phyloP scores from a whole-genome alignment of 805 yeast genomes.

The Starmerella tilneyi region DNA sequence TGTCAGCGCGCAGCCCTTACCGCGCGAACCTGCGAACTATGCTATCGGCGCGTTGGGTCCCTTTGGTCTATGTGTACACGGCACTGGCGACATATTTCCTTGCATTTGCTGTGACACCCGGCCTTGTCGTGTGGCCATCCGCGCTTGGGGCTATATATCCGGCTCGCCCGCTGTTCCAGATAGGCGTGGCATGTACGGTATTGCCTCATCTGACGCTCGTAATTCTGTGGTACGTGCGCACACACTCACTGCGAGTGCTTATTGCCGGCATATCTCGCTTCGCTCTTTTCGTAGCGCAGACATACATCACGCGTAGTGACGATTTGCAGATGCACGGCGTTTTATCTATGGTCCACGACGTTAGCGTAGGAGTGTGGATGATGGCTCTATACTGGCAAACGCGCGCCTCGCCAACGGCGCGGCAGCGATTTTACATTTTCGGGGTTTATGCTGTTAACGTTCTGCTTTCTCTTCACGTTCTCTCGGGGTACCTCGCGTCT shows the following conservation, averaged over 20 bases:
- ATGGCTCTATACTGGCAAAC: neutral
- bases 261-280: slow-evolving; percentile 56
- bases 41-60: slow-evolving; percentile 8
- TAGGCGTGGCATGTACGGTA: slow-evolving; percentile 66
- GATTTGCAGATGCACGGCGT: slow-evolving; percentile 20
- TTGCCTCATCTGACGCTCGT: slow-evolving; percentile 67
- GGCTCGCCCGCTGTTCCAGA: slow-evolving; percentile 71
- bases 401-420: neutral
- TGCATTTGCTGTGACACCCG: slow-evolving; percentile 12
- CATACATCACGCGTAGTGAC: slow-evolving; percentile 63
- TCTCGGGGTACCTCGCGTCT: slow-evolving; percentile 11
- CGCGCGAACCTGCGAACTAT: neutral
- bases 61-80: neutral
- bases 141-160: slow-evolving; percentile 72
- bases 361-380: slow-evolving; percentile 21
- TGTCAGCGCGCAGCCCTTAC: no score
- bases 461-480: slow-evolving; percentile 13
- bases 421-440: neutral
- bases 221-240: slow-evolving; percentile 26
- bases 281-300: slow-evolving; percentile 77
- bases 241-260: slow-evolving; percentile 9
- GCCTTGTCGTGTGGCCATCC: slow-evolving; percentile 50
- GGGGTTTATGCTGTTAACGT: slow-evolving; percentile 7
- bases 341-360: slow-evolving; percentile 15
- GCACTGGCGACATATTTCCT: slow-evolving; percentile 7